These are phyloP conservation scores for Guyanaporus albipodus DNA, from an alignment of 768 basidiomycete species.

Conservation along the genomic window DNA sequence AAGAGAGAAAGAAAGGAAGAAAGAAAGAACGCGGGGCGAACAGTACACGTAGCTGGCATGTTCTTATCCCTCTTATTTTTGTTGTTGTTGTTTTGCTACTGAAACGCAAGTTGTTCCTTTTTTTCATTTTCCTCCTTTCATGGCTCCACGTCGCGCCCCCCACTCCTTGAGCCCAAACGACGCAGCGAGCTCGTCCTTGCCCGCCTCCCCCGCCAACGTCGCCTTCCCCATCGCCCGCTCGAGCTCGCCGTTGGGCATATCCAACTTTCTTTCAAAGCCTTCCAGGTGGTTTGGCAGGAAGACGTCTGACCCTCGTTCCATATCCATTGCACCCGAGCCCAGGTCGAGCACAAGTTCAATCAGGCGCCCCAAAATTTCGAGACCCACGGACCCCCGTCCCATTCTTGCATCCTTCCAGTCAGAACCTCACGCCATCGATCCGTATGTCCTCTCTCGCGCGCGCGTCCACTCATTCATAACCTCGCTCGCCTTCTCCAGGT, in stretches of 20 bases:
- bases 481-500: conserved; percentile 39
- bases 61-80: too few relatives aligned
- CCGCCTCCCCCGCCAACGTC: conserved; percentile 34
- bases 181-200: conserved; percentile 19
- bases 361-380: conserved; percentile 77
- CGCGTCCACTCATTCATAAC: not conserved
- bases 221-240: conserved; percentile 49
- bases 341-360: conserved; percentile 45
- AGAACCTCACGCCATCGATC: conserved; percentile 47
- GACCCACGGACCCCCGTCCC: conserved; percentile 78
- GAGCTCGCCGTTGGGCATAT: conserved; percentile 59
- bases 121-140: too few relatives aligned
- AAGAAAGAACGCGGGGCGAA: too few relatives aligned
- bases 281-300: conserved; percentile 71
- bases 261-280: conserved; percentile 62
- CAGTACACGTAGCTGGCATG: too few relatives aligned
- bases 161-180: conserved; percentile 40
- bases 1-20: too few relatives aligned
- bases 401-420: conserved; percentile 46
- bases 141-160: conserved; percentile 50
- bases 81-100: too few relatives aligned
- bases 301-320: conserved; percentile 47
- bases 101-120: too few relatives aligned
- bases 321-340: conserved; percentile 41
- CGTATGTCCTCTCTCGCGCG: conserved; percentile 21